A percentile compares a stretch with the other conserved stretches of the same genome.
These are phyloP conservation scores for Smallanthus sonchifolius DNA, from an alignment of 129 eudicot genomes.

Conservation along the genomic window DNA sequence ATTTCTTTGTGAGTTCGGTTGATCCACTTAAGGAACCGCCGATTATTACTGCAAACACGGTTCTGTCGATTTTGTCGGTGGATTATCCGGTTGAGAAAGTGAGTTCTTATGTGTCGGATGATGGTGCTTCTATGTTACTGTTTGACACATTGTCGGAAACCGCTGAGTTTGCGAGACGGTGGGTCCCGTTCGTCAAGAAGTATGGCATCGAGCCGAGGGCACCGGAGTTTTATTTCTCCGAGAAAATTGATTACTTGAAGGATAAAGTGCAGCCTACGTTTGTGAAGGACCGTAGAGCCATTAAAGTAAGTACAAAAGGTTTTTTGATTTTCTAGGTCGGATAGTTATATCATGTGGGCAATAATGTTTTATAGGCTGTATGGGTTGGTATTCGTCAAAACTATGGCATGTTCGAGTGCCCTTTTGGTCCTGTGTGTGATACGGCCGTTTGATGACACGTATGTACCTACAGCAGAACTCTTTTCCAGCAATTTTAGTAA, in stretches of 20 bases:
- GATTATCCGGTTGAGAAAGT: conserved; percentile 94
- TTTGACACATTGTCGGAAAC: conserved; percentile 87
- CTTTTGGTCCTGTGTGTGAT: too few species aligned
- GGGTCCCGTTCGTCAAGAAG: conserved; percentile 97
- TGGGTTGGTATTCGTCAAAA: too few species aligned
- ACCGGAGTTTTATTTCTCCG: conserved; percentile 90
- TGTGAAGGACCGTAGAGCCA: conserved; percentile 94
- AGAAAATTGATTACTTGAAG: conserved; percentile 90
- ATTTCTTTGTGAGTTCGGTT: conserved; percentile 84
- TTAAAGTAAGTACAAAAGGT: conserved; percentile 56
- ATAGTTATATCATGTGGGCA: too few species aligned
- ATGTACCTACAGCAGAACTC: too few species aligned
- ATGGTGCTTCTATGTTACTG: conserved; percentile 96
- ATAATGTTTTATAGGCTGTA: too few species aligned
- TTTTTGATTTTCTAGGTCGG: neutral
- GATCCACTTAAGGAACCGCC: conserved; percentile 98
- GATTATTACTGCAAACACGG: conserved; percentile 93
- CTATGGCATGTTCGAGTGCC: too few species aligned
- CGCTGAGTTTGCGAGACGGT: conserved; percentile 86
- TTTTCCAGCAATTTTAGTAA: neutral
- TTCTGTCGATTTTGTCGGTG: conserved; percentile 77
- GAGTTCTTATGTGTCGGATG: conserved; percentile 92
- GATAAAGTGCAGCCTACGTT: conserved; percentile 93
- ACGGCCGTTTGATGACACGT: too few species aligned
- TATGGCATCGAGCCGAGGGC: conserved; percentile 89